phyloP scores from a whole-genome alignment of 2,329 filamentous ascomycete species.

The Exophiala phaeomuriformis region DNA sequence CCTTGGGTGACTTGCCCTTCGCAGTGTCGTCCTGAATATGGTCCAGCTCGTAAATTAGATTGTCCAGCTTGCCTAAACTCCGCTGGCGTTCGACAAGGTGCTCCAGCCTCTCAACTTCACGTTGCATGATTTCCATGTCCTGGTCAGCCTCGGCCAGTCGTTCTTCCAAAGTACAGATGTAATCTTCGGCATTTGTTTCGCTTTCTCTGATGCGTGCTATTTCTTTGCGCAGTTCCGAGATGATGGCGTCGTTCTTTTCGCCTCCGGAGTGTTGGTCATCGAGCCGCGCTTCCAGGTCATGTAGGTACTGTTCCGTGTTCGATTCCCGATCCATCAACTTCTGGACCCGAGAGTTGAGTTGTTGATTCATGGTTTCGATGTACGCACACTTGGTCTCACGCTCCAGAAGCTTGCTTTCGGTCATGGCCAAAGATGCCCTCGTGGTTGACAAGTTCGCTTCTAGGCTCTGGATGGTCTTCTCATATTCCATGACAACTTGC shows the following conservation, averaged over 20 bases:
- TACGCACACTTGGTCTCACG: slow-evolving; percentile 92
- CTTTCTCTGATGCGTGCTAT: slow-evolving; percentile 81
- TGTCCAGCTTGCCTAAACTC: slow-evolving; percentile 90
- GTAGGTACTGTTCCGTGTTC: slow-evolving; percentile 86
- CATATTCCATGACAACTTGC: slow-evolving; percentile 92
- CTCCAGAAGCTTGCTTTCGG: slow-evolving; percentile 80
- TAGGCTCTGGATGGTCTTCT: slow-evolving; percentile 92
- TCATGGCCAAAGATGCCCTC: slow-evolving; percentile 69
- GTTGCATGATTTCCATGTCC: slow-evolving; percentile 92
- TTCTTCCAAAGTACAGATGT: slow-evolving; percentile 94
- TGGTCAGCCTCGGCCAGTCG: slow-evolving; percentile 92
- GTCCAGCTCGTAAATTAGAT: slow-evolving; percentile 83
- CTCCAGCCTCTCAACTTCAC: slow-evolving; percentile 87
- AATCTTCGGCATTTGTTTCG: slow-evolving; percentile 85
- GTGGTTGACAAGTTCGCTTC: slow-evolving; percentile 89
- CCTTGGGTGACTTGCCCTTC: slow-evolving; percentile 34
- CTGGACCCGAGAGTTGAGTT: slow-evolving; percentile 82
- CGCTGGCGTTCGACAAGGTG: slow-evolving; percentile 92
- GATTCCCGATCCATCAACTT: slow-evolving; percentile 87
- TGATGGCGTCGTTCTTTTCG: slow-evolving; percentile 81
- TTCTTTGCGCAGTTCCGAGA: slow-evolving; percentile 84
- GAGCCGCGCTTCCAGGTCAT: slow-evolving; percentile 82
- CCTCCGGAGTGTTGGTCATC: slow-evolving; percentile 86
- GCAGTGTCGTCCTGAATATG: slow-evolving; percentile 56
- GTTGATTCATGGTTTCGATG: slow-evolving; percentile 81